Conservation (phyloP, 2,329 filamentous ascomycete species). For the Pseudogymnoascus verrucosus region DNA sequence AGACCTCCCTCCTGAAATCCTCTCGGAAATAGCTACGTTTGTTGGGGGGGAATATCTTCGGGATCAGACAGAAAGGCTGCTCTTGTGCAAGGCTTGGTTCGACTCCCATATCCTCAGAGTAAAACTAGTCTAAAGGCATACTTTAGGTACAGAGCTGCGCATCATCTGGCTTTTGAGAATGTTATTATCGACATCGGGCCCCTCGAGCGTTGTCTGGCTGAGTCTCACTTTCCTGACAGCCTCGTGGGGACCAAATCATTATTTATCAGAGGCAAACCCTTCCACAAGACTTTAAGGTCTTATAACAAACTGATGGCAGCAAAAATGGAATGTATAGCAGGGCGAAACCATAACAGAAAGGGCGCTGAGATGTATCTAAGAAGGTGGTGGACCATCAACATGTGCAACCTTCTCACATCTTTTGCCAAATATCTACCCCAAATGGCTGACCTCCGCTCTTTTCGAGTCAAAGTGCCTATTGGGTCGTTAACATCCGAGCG, state of each 20-base stretch:
- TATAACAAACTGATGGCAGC: background rate
- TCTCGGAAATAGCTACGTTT: background rate
- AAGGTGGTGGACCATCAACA: background rate
- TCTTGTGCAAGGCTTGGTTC: conserved; percentile 10
- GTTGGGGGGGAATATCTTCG: background rate
- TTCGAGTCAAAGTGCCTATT: background rate
- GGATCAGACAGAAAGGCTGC: background rate
- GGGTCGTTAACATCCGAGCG: background rate
- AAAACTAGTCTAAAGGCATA: background rate
- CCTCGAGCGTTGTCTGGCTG: background rate
- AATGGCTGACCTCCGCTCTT: background rate
- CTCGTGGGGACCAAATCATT: background rate
- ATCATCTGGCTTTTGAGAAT: background rate
- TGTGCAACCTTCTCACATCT: background rate
- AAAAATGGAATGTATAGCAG: background rate
- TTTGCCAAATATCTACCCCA: background rate
- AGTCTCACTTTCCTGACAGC: background rate
- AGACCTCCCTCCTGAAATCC: conserved; percentile 4
- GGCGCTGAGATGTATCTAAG: background rate
- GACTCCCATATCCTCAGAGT: background rate
- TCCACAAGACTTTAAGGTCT: background rate
- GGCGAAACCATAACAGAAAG: background rate
- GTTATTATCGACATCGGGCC: background rate
- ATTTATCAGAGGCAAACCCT: background rate
- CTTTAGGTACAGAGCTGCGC: conserved; percentile 4